Percentiles rank a stretch among this genome's conserved stretches.
Conservation (phyloP, 495 filamentous ascomycete species). For the Halenospora varia region DNA sequence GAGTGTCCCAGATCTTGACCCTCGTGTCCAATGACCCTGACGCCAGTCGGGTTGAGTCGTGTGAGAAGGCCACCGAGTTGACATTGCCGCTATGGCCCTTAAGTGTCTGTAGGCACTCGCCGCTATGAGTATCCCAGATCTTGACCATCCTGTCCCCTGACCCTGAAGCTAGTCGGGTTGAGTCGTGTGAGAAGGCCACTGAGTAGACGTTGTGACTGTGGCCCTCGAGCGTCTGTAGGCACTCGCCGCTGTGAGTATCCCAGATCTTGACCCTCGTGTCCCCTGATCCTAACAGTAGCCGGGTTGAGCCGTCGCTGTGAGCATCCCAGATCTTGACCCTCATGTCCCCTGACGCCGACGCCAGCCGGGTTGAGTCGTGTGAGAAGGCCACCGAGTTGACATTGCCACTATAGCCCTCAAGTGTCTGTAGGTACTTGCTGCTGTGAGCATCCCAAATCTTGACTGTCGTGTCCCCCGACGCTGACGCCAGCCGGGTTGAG, state of each 20-base stretch:
- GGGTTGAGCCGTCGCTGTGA: too few species aligned
- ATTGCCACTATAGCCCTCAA: not conserved
- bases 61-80: slow-evolving; percentile 29
- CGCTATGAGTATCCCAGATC: too few species aligned
- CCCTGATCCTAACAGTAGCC: slow-evolving; percentile 11
- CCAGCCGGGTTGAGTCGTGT: not conserved
- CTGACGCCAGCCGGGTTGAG: not conserved
- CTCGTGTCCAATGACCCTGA: too few species aligned
- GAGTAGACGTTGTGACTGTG: too few species aligned
- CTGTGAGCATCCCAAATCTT: not conserved
- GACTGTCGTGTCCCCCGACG: not conserved
- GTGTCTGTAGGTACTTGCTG: not conserved
- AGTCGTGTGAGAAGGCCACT: too few species aligned
- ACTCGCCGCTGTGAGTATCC: slow-evolving; percentile 15
- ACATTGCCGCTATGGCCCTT: slow-evolving; percentile 25
- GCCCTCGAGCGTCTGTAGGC: slow-evolving; percentile 26
- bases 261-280: too few species aligned
- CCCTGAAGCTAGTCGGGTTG: too few species aligned
- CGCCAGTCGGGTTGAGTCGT: too few species aligned
- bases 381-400: not conserved
- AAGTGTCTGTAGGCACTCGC: too few species aligned
- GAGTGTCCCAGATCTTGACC: too few species aligned
- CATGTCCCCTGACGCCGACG: not conserved
- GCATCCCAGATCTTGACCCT: not conserved
- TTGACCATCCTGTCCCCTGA: too few species aligned